phyloP scores from a whole-genome alignment of 768 basidiomycete genomes.

The Megacollybia marginata region DNA sequence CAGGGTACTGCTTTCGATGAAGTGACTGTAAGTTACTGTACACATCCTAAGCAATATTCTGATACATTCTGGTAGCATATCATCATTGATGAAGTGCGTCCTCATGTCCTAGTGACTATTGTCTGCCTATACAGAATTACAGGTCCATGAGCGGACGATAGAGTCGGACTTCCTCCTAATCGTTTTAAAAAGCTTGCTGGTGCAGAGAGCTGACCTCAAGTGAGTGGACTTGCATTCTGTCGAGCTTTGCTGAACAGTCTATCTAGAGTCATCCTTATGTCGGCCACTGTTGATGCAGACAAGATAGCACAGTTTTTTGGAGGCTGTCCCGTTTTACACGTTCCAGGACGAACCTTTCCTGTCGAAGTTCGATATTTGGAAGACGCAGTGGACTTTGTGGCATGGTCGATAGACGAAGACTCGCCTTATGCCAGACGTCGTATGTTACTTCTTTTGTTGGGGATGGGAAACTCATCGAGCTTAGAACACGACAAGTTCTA shows the following conservation, averaged over 20 bases:
- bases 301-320: constrained; percentile 88
- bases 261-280: constrained; percentile 87
- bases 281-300: constrained; percentile 88
- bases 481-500: constrained; percentile 60
- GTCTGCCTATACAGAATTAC: neutral
- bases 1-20: constrained; percentile 86
- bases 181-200: constrained; percentile 78
- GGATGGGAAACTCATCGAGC: neutral
- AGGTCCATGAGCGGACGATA: constrained; percentile 95
- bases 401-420: constrained; percentile 70
- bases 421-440: constrained; percentile 76
- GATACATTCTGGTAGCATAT: constrained; percentile 54
- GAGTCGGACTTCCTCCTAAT: constrained; percentile 97
- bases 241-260: neutral
- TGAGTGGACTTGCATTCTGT: constrained; percentile 19
- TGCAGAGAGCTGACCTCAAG: constrained; percentile 80
- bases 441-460: constrained; percentile 22
- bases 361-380: constrained; percentile 83
- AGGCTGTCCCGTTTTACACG: constrained; percentile 63
- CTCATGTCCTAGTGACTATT: neutral
- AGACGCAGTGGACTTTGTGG: constrained; percentile 79
- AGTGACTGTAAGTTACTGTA: constrained; percentile 60
- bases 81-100: constrained; percentile 82
- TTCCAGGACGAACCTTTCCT: constrained; percentile 93
- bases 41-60: constrained; percentile 1